These are phyloP conservation scores for Dentipellis fragilis DNA, from an alignment of 768 basidiomycete genomes.

Conservation along the genomic window DNA sequence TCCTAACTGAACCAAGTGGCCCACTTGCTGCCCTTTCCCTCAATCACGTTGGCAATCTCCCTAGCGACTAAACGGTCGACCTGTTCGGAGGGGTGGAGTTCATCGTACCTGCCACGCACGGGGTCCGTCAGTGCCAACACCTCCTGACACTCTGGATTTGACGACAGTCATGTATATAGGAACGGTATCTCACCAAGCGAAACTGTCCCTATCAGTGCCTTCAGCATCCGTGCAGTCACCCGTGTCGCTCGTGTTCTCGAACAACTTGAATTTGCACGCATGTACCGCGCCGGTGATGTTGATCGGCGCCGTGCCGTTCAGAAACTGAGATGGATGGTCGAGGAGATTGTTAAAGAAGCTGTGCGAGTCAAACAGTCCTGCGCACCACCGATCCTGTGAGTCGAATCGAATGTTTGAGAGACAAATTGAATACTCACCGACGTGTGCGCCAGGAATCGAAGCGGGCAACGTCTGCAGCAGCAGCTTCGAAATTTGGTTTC, in stretches of 20 bases:
- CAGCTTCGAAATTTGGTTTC: conserved; percentile 20
- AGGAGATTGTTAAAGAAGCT: not conserved
- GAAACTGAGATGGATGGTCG: not conserved
- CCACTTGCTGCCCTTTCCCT: conserved; percentile 34
- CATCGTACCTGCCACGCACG: conserved; percentile 30
- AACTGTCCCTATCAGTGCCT: conserved; percentile 44
- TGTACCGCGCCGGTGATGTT: conserved; percentile 33
- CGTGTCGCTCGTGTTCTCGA: conserved; percentile 19
- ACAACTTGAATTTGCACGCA: conserved; percentile 34
- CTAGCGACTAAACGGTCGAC: conserved; percentile 42
- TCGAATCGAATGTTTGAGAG: not conserved
- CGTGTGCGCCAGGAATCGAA: conserved; percentile 33
- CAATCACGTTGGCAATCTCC: conserved; percentile 38
- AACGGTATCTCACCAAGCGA: conserved; percentile 37
- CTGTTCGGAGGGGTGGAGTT: conserved; percentile 54
- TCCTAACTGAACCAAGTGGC: conserved; percentile 38
- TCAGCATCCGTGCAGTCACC: conserved; percentile 26
- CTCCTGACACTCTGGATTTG: not conserved
- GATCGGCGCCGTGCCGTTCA: not conserved
- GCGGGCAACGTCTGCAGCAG: conserved; percentile 18
- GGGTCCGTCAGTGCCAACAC: not conserved
- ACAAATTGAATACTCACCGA: conserved; percentile 31
- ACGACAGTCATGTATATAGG: no score
- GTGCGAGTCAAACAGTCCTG: not conserved
- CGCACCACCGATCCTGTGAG: conserved; percentile 16